These are phyloP conservation scores for Xylaria sp. DNA, from an alignment of 2,329 filamentous ascomycete species.

Conservation along the genomic window DNA sequence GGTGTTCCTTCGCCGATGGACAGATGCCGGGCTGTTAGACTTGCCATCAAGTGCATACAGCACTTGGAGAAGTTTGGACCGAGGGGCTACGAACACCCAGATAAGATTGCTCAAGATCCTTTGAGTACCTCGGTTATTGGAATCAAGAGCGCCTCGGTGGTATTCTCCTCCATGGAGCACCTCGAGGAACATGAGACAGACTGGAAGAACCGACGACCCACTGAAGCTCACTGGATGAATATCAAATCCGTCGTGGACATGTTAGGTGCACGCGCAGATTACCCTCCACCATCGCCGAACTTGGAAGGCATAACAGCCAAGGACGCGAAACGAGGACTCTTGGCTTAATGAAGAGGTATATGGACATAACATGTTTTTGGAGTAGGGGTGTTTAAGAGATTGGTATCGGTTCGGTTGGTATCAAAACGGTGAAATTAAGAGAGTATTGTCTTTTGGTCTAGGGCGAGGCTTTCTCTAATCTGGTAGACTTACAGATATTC, in stretches of 20 bases:
- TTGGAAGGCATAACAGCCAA: slow-evolving; percentile 67
- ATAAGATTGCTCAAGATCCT: slow-evolving; percentile 78
- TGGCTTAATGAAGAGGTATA: neutral
- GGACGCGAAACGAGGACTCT: slow-evolving; percentile 68
- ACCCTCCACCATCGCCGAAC: slow-evolving; percentile 61
- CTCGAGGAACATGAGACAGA: slow-evolving; percentile 90
- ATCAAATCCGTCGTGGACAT: slow-evolving; percentile 87
- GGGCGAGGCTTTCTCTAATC: slow-evolving; percentile 11
- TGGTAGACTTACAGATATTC: slow-evolving; percentile 17
- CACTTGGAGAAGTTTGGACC: slow-evolving; percentile 84
- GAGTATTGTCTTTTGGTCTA: slow-evolving; percentile 3
- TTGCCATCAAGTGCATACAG: slow-evolving; percentile 94
- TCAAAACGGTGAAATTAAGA: slow-evolving; percentile 15
- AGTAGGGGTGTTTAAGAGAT: slow-evolving; percentile 23
- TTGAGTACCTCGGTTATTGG: slow-evolving; percentile 86
- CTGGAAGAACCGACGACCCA: slow-evolving; percentile 89
- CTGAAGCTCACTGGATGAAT: slow-evolving; percentile 84
- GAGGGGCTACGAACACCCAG: slow-evolving; percentile 63
- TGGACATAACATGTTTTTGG: slow-evolving; percentile 23
- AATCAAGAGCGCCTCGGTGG: slow-evolving; percentile 87
- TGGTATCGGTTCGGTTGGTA: slow-evolving; percentile 24
- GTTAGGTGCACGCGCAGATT: slow-evolving; percentile 76
- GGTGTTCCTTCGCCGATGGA: slow-evolving; percentile 96
- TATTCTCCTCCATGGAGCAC: slow-evolving; percentile 84
- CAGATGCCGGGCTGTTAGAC: slow-evolving; percentile 87